Evolutionary conservation across 306 rosid species (phyloP).

Genomic region (Vigna radiata): DNA sequence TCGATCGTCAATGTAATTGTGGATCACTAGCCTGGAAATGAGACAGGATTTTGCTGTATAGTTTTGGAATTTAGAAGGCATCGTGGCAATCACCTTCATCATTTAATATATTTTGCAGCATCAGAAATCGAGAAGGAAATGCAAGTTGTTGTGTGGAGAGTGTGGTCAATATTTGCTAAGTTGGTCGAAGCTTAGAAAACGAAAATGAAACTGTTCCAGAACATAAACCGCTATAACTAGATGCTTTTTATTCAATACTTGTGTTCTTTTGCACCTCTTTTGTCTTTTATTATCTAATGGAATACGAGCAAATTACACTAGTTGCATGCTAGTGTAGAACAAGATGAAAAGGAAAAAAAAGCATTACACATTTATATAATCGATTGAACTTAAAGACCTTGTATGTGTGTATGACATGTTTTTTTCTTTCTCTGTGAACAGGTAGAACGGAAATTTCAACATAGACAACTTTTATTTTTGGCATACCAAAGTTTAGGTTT

Average conservation of each 20-base stretch:
- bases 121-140: background rate
- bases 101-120: constrained; percentile 15
- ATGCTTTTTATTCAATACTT: background rate
- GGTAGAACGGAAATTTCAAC: constrained; percentile 58
- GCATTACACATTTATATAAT: background rate
- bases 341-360: background rate
- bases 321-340: constrained; percentile 20
- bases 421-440: constrained; percentile 42
- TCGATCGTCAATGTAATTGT: constrained; percentile 33
- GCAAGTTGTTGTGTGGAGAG: constrained; percentile 25
- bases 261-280: constrained; percentile 15
- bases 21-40: constrained; percentile 32
- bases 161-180: background rate
- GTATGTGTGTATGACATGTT: background rate
- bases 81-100: constrained; percentile 9
- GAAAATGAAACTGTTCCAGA: constrained; percentile 24
- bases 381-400: constrained; percentile 7
- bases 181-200: background rate
- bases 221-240: background rate
- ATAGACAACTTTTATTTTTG: constrained; percentile 52
- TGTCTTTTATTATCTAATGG: constrained; percentile 20
- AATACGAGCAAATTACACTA: background rate
- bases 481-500: constrained; percentile 78
- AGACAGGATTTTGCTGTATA: constrained; percentile 11
- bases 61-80: constrained; percentile 11